phyloP scores from a whole-genome alignment of 2,329 filamentous ascomycete genomes.

The Colletotrichum sp. region DNA sequence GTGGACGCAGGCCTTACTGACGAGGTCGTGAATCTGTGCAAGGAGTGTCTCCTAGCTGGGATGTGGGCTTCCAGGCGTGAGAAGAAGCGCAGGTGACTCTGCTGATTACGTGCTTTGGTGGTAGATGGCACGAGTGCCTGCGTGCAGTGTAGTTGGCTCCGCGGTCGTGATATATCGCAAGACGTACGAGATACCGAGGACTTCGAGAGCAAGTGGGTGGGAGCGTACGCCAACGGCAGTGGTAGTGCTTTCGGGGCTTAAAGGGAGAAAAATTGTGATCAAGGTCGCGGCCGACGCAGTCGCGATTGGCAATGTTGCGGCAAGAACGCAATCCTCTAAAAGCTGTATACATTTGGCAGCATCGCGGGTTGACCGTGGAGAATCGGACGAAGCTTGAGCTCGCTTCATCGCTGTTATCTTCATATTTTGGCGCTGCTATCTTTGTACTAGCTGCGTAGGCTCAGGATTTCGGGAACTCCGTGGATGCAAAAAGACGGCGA shows the following conservation, averaged over 20 bases:
- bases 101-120: not conserved
- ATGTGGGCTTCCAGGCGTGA: not conserved
- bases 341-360: not conserved
- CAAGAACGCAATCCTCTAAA: not conserved
- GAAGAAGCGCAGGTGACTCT: not conserved
- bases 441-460: not conserved
- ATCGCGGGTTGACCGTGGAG: not conserved
- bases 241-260: not conserved
- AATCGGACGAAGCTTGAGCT: not conserved
- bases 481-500: not conserved
- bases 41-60: not conserved
- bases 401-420: not conserved
- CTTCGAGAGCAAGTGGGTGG: not conserved
- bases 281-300: not conserved
- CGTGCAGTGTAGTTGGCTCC: not conserved
- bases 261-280: not conserved
- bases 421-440: not conserved
- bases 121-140: not conserved
- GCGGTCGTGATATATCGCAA: not conserved
- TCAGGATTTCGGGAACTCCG: not conserved
- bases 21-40: not conserved
- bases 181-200: not conserved
- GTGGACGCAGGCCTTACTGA: not conserved
- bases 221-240: not conserved
- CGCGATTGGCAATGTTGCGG: not conserved